Evolutionary conservation across 169 alveolate species (phyloP).

Genomic region (Plasmodium ovale): DNA sequence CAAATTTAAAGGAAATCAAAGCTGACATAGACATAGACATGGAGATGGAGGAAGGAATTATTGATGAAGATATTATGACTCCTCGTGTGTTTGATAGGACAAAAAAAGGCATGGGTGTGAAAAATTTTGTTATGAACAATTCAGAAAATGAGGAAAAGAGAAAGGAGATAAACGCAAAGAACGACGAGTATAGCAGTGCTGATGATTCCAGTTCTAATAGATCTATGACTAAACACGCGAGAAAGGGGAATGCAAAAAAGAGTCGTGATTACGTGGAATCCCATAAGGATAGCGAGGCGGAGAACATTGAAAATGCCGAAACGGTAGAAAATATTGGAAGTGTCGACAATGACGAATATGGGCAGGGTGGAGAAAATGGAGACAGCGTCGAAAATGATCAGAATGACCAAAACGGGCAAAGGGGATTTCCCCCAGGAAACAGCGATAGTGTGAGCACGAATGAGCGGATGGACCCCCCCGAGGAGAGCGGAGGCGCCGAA

Average conservation of each 20-base stretch:
- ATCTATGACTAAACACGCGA: neutral
- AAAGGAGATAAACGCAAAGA: neutral
- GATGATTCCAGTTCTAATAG: slow-evolving; percentile 3
- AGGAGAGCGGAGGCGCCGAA: too few species aligned
- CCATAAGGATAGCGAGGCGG: neutral
- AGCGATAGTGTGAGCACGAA: neutral
- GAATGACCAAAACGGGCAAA: neutral
- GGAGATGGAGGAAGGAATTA: slow-evolving; percentile 25
- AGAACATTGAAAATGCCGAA: neutral
- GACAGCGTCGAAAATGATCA: neutral
- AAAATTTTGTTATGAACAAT: slow-evolving; percentile 16
- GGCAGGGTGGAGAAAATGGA: neutral
- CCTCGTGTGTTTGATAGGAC: slow-evolving; percentile 74
- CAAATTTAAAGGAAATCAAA: slow-evolving; percentile 5
- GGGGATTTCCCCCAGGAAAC: too few species aligned
- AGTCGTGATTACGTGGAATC: slow-evolving; percentile 4
- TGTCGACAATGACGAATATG: neutral
- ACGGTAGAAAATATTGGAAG: neutral
- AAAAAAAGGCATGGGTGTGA: slow-evolving; percentile 63
- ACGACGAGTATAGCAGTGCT: neutral
- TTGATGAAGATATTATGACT: slow-evolving; percentile 67
- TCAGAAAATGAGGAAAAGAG: neutral
- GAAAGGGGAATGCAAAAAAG: neutral
- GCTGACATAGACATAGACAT: slow-evolving; percentile 18
- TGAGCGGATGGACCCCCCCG: neutral